Evolutionary conservation across 2,329 filamentous ascomycete genomes (phyloP).

Genomic region (Xylariaceae sp.): DNA sequence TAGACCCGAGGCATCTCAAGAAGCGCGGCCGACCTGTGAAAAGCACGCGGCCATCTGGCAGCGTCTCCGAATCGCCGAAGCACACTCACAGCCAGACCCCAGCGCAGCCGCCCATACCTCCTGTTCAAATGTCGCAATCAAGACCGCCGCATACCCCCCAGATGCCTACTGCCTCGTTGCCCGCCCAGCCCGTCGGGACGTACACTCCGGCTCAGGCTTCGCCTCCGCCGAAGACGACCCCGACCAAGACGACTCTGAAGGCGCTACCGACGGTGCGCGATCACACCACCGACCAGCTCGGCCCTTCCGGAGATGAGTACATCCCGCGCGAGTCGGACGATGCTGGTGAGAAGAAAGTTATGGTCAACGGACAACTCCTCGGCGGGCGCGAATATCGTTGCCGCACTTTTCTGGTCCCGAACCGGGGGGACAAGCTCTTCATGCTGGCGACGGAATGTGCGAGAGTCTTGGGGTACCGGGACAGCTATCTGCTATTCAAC

Average conservation of each 20-base stretch:
- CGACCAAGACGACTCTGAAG: slow-evolving; percentile 79
- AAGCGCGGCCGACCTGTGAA: slow-evolving; percentile 59
- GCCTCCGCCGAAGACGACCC: slow-evolving; percentile 70
- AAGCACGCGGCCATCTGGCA: slow-evolving; percentile 38
- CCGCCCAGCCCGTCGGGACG: slow-evolving; percentile 29
- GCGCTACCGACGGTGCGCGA: slow-evolving; percentile 92
- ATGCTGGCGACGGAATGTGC: slow-evolving; percentile 99
- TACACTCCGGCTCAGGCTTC: slow-evolving; percentile 41
- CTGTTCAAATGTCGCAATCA: slow-evolving; percentile 29
- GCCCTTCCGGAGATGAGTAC: slow-evolving; percentile 85
- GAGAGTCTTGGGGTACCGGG: slow-evolving; percentile 83
- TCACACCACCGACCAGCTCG: slow-evolving; percentile 93
- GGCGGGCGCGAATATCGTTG: slow-evolving; percentile 86
- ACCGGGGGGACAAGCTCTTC: slow-evolving; percentile 87
- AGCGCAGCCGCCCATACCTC: slow-evolving; percentile 36
- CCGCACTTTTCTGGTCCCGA: slow-evolving; percentile 85
- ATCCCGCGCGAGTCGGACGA: slow-evolving; percentile 89
- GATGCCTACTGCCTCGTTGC: slow-evolving; percentile 38
- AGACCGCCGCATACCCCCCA: slow-evolving; percentile 49
- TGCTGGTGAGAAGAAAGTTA: slow-evolving; percentile 89
- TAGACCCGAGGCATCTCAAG: slow-evolving; percentile 43
- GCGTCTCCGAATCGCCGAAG: slow-evolving; percentile 49
- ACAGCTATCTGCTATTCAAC: slow-evolving; percentile 98
- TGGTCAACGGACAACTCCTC: slow-evolving; percentile 70
- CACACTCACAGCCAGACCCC: slow-evolving; percentile 23